A percentile compares a stretch with the other conserved stretches of the same genome.
Conservation (phyloP, 2,329 filamentous ascomycete genomes). For the Fusarium chaquense region DNA sequence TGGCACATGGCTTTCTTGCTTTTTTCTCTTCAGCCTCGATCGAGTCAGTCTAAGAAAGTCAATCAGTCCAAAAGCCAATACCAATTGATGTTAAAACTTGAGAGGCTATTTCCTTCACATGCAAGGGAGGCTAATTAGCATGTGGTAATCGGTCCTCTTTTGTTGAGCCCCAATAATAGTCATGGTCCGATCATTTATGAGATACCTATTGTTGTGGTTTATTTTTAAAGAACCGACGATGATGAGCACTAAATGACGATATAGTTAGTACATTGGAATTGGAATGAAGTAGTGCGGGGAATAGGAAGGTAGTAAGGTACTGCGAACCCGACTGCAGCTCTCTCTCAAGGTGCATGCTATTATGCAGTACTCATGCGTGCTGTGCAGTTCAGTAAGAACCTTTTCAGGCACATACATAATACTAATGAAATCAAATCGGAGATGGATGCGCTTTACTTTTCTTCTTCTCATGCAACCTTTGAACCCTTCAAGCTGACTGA, state of each 20-base stretch:
- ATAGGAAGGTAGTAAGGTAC: neutral
- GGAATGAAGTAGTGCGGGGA: slow-evolving; percentile 12
- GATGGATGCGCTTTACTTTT: slow-evolving; percentile 2
- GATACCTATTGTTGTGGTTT: neutral
- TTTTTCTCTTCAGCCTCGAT: slow-evolving; percentile 6
- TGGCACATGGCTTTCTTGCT: slow-evolving; percentile 1
- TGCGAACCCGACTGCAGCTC: neutral
- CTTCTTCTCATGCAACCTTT: slow-evolving; percentile 12
- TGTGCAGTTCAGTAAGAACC: neutral
- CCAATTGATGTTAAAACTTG: slow-evolving; percentile 8
- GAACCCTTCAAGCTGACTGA: slow-evolving; percentile 15
- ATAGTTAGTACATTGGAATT: neutral
- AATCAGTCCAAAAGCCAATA: neutral
- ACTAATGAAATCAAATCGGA: slow-evolving; percentile 17
- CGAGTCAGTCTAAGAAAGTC: neutral
- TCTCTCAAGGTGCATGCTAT: neutral
- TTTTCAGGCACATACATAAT: slow-evolving; percentile 13
- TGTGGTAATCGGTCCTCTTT: slow-evolving; percentile 12
- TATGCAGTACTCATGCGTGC: slow-evolving; percentile 4
- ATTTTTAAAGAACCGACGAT: slow-evolving; percentile 3
- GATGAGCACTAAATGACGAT: slow-evolving; percentile 33
- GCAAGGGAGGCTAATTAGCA: slow-evolving; percentile 22
- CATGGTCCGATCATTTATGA: neutral
- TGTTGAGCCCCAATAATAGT: slow-evolving; percentile 12
- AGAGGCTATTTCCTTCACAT: slow-evolving; percentile 14